Evolutionary conservation across 345 rosid genomes (phyloP).

Genomic region (Populus ilicifolia): DNA sequence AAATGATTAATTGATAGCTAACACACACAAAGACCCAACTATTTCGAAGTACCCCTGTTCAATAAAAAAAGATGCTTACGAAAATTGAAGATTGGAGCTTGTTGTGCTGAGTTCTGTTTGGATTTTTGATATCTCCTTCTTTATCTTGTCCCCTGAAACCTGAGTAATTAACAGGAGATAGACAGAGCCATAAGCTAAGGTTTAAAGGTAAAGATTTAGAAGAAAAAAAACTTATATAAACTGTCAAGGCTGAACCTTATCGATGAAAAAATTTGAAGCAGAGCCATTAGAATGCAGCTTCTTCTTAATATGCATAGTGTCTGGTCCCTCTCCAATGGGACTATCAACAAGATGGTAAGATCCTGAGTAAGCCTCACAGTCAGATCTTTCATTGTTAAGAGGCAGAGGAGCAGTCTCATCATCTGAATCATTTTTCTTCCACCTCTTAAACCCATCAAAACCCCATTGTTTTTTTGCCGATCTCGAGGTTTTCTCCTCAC

Average conservation of each 20-base stretch:
- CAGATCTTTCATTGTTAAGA: conserved; percentile 46
- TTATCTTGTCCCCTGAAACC: conserved; percentile 70
- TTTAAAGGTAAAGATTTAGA: neutral
- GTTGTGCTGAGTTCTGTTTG: conserved; percentile 56
- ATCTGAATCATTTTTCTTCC: conserved; percentile 59
- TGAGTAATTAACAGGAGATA: conserved; percentile 10
- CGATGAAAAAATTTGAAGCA: conserved; percentile 70
- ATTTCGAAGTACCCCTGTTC: neutral
- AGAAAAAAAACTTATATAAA: no score
- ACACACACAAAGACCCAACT: neutral
- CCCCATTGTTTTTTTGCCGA: conserved; percentile 61
- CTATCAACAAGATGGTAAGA: conserved; percentile 33
- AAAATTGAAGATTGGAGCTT: conserved; percentile 51
- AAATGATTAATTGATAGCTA: neutral
- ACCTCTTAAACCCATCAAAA: conserved; percentile 57
- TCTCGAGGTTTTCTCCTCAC: conserved; percentile 37
- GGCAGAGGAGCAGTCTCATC: conserved; percentile 61
- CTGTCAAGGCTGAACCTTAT: conserved; percentile 39
- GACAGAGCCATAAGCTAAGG: neutral
- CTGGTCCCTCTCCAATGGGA: conserved; percentile 58
- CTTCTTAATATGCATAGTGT: conserved; percentile 58
- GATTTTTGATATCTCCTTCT: conserved; percentile 61
- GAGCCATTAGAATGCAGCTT: conserved; percentile 61
- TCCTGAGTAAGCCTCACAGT: conserved; percentile 31
- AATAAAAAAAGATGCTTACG: conserved; percentile 36